Evolutionary conservation across 2,329 filamentous ascomycete species (phyloP), one percentile per base, ranked within the genome.

Genomic region (Bipolaris cookei): DNA sequence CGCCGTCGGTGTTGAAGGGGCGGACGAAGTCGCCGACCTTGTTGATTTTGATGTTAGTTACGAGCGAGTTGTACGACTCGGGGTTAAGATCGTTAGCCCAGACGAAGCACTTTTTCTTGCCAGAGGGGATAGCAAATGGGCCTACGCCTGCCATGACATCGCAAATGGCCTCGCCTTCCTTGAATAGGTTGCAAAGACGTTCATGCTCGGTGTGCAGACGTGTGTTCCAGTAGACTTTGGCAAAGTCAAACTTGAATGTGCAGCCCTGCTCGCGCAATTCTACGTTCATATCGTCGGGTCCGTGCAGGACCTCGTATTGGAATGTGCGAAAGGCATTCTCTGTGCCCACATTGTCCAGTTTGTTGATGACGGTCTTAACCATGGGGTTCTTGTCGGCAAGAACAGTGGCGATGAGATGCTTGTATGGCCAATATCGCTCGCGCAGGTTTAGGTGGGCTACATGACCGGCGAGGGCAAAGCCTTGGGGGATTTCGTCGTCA

Each of bases 121-220:
- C 95, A 0, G 94, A 92, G 0, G 95, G 95, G 3, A 97, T 83
- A 20, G 94, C 93, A 76, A 99, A 99, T 0, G 95, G 95, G 0
- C 95, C 95, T 47, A 99, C 93, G 41, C 95, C 95, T 0, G 93
- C 94, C 94, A 98, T 99, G 63, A 97, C 90, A 77, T 99, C 95
- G 79, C 90, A 95, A 1, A 98, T 90, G 3, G 92, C 92, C 71
- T 98, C 90, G 37, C 95, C 93, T 6, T 90, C 87, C 54, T 86
- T 80, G 80, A 98, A 97, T 52, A 88, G 79, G 50, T 84, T 80
- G 57, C 94, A 86, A 14, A 98, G 81, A 3, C 95, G 84, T 63
- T 89, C 87, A 77, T 99, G 95, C 77, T 99, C 95, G 0, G 88
- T 90, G 69, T 96, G 89, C 13, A 99, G 85, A 65, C 94, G 88